These are phyloP conservation scores for Trichoderma erinaceum DNA, from an alignment of 495 filamentous ascomycete genomes.

Conservation along the genomic window DNA sequence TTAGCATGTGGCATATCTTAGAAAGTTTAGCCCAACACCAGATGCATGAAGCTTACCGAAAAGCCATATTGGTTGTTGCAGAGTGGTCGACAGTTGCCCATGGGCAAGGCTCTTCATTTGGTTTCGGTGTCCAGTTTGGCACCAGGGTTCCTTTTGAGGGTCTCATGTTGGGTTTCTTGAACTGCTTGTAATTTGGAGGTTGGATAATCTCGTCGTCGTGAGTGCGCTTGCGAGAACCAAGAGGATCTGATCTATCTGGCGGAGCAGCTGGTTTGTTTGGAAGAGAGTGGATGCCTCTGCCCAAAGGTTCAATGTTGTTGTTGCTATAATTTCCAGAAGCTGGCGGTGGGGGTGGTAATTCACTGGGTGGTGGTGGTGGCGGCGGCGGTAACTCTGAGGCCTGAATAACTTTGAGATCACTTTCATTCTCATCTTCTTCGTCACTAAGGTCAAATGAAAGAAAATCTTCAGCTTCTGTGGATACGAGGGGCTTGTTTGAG, in stretches of 20 bases:
- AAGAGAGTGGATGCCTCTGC: conserved; percentile 16
- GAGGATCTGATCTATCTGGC: conserved; percentile 17
- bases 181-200: conserved; percentile 32
- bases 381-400: not conserved
- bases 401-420: not conserved
- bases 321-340: conserved; percentile 18
- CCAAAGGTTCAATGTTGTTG: conserved; percentile 17
- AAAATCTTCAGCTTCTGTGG: conserved; percentile 63
- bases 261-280: not conserved
- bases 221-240: conserved; percentile 61
- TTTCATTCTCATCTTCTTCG: not conserved
- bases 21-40: not conserved
- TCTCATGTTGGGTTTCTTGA: conserved; percentile 41
- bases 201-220: conserved; percentile 59
- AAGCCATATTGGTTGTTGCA: conserved; percentile 34
- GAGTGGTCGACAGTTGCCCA: conserved; percentile 54
- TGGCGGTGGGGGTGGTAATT: conserved; percentile 15
- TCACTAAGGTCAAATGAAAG: conserved; percentile 68
- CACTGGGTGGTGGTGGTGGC: not conserved
- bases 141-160: conserved; percentile 44
- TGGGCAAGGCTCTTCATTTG: conserved; percentile 45
- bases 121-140: conserved; percentile 48
- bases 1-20: not conserved
- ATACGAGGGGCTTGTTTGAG: conserved; percentile 47
- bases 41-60: conserved; percentile 40